Base-by-base conservation (phyloP, 306 rosid species). In the Echinosophora koreensis region DNA sequence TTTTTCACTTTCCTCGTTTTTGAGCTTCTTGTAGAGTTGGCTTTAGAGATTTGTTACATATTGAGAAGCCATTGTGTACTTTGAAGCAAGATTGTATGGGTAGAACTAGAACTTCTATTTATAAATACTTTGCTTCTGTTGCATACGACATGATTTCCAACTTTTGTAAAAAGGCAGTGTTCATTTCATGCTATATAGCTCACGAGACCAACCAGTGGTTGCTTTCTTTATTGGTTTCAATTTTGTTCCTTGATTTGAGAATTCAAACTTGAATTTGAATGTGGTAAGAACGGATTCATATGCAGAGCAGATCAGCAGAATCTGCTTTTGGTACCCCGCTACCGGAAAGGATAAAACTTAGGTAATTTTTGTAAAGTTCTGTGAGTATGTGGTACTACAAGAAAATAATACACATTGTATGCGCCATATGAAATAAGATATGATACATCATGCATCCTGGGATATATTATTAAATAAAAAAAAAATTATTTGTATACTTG, bases 21-120 rank as follows among this genome's bases (percentile, higher is more conserved):
- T 57, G 82, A 75, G 81, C 77, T 85, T 84, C 44, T 71, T 87
- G 89, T 91, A 89, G 95, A 83, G 88, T 83, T 86, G 85, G 88
- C 82, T 69, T 80, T 84, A 85, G 90, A 81, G 80, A 82, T 71
- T 80, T 85, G 82, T 91, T 76, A 80, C 87, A 81, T 89, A 82
- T 77, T 77, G 81, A 84, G 69, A 72, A 84, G 81, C 71, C 82
- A 80, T 56, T 74, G 68, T 76, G 87, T 84, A 78, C 61, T 77
- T 76, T 46, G 72, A 83, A 83, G 84, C 83, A 75, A 76, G 15
- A 83, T 62, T 79, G 55, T 50, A 72, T 77, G 81, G 74, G 57
- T 82, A 73, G 71, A 58, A 80, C 49, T 82, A 73, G 71, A 58
- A 80, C 49, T 79, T 74, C 75, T 74, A 49, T 71, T 44, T 18